phyloP scores from a whole-genome alignment of 768 basidiomycete genomes.

The Podaxis rugospora region DNA sequence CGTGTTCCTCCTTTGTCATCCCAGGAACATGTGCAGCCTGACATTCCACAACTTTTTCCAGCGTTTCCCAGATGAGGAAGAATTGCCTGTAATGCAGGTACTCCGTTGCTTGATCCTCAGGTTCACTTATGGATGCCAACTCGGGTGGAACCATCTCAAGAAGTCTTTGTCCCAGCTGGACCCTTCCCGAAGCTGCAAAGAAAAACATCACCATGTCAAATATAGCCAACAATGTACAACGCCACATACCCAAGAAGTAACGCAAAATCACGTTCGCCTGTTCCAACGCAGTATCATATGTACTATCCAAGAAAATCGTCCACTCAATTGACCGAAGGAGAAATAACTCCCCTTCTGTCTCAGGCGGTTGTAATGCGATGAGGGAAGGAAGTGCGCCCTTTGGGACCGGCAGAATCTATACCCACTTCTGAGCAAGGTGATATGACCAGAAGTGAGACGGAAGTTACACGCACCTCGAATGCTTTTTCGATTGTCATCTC shows the following conservation, averaged over 20 bases:
- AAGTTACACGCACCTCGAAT: slow-evolving; percentile 48
- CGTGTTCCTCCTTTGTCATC: slow-evolving; percentile 54
- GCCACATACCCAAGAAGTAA: slow-evolving; percentile 76
- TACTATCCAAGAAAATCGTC: slow-evolving; percentile 76
- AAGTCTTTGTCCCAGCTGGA: slow-evolving; percentile 59
- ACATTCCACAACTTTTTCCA: slow-evolving; percentile 58
- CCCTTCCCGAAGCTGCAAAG: slow-evolving; percentile 61
- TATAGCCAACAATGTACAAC: background rate
- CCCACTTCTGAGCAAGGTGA: slow-evolving; percentile 2
- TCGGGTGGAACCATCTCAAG: slow-evolving; percentile 60
- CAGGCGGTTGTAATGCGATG: slow-evolving; percentile 49
- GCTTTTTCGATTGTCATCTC: slow-evolving; percentile 71
- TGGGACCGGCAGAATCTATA: slow-evolving; percentile 46
- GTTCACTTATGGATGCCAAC: slow-evolving; percentile 55
- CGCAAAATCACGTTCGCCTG: slow-evolving; percentile 87
- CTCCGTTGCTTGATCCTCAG: slow-evolving; percentile 69
- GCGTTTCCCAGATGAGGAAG: slow-evolving; percentile 67
- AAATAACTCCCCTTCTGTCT: slow-evolving; percentile 54
- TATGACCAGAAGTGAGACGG: slow-evolving; percentile 1
- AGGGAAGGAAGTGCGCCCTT: slow-evolving; percentile 59
- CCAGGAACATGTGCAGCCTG: slow-evolving; percentile 52
- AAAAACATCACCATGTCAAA: background rate
- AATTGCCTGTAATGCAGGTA: slow-evolving; percentile 79
- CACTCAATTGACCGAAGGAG: slow-evolving; percentile 90
- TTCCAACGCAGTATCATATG: slow-evolving; percentile 73